Percentiles rank a stretch among this genome's conserved stretches.
phyloP scores from a whole-genome alignment of 331 rosid species.

The Prunus yedoensis region DNA sequence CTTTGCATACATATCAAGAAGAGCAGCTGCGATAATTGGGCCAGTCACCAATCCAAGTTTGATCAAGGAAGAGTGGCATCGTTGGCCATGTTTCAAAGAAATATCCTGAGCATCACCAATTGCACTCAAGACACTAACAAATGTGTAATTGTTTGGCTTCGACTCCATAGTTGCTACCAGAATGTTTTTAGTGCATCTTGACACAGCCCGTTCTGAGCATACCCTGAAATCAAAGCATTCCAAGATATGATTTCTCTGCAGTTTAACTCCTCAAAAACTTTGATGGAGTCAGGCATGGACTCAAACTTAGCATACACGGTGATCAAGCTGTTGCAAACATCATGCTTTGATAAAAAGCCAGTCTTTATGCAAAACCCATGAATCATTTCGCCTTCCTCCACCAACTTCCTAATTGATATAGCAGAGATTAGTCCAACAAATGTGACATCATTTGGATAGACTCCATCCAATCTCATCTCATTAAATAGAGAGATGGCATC shows the following conservation, averaged over 20 bases:
- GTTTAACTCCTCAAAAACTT: conserved; percentile 71
- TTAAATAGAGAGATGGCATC: conserved; percentile 60
- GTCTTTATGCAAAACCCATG: conserved; percentile 69
- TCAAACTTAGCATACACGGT: conserved; percentile 87
- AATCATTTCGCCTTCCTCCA: conserved; percentile 56
- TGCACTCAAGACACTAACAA: conserved; percentile 81
- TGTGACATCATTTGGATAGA: conserved; percentile 80
- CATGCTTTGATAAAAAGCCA: conserved; percentile 43
- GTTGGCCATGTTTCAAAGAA: conserved; percentile 70
- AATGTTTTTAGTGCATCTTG: conserved; percentile 66
- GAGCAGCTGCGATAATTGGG: conserved; percentile 65
- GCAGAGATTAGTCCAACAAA: conserved; percentile 75
- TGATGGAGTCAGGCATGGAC: conserved; percentile 56
- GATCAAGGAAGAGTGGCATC: conserved; percentile 64
- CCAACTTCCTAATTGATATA: conserved; percentile 48
- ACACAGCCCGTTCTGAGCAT: conserved; percentile 66
- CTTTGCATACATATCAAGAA: conserved; percentile 89
- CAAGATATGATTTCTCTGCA: conserved; percentile 68
- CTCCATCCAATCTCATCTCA: conserved; percentile 63
- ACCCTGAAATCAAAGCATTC: conserved; percentile 91
- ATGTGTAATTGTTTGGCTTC: conserved; percentile 78
- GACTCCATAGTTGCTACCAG: conserved; percentile 52
- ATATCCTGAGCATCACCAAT: conserved; percentile 68
- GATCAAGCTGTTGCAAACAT: conserved; percentile 72
- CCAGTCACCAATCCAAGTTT: conserved; percentile 59